Conservation (phyloP, 768 basidiomycete genomes). For the Lactifluus pinguis region DNA sequence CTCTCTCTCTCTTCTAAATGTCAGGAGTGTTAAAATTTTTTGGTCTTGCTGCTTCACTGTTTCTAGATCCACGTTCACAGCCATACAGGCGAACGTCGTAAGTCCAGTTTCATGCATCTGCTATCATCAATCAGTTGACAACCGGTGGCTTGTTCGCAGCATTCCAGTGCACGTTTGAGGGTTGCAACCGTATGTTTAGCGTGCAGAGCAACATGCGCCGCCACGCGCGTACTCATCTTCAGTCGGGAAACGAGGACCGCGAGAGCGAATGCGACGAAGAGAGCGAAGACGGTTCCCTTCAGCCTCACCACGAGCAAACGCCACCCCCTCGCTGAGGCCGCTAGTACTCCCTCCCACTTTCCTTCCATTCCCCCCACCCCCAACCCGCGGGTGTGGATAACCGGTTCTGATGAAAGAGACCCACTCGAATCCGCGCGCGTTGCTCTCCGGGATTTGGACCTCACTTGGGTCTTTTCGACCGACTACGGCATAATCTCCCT, state of each 20-base stretch:
- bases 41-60: background rate
- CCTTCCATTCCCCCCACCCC: background rate
- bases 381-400: background rate
- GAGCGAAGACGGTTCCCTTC: constrained; percentile 18
- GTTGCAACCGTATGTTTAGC: constrained; percentile 75
- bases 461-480: background rate
- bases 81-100: constrained; percentile 81
- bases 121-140: constrained; percentile 5
- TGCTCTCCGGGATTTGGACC: background rate
- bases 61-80: constrained; percentile 73
- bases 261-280: constrained; percentile 16
- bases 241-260: constrained; percentile 10
- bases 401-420: background rate
- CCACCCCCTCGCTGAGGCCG: background rate
- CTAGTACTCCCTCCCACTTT: too few species aligned
- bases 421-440: constrained; percentile 1
- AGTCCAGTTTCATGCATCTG: constrained; percentile 25
- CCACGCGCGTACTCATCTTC: constrained; percentile 65
- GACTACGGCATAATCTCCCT: constrained; percentile 11
- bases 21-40: background rate
- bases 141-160: constrained; percentile 34
- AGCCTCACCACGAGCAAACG: background rate
- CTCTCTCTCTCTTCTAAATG: background rate
- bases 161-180: constrained; percentile 63
- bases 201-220: constrained; percentile 86